A percentile compares a stretch with the other conserved stretches of the same genome.
phyloP scores from a whole-genome alignment of 768 basidiomycete genomes.

The Imleria badia region DNA sequence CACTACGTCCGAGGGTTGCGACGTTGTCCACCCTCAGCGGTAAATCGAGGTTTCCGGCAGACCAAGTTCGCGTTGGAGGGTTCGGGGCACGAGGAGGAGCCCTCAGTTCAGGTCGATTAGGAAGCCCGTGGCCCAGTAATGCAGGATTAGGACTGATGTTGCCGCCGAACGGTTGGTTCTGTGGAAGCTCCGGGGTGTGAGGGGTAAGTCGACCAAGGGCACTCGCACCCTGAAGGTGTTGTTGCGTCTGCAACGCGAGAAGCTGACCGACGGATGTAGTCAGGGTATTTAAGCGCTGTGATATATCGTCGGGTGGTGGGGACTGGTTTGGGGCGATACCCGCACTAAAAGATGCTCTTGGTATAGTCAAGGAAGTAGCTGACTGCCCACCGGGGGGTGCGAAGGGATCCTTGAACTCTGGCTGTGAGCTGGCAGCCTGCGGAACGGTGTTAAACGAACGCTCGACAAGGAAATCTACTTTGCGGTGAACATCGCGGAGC shows the following conservation, averaged over 20 bases:
- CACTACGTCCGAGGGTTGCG: slow-evolving; percentile 36
- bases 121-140: slow-evolving; percentile 58
- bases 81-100: slow-evolving; percentile 60
- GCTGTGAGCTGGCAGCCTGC: slow-evolving; percentile 38
- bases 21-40: slow-evolving; percentile 55
- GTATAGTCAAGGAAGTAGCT: slow-evolving; percentile 38
- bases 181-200: slow-evolving; percentile 45
- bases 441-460: slow-evolving; percentile 44
- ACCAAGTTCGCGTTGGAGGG: slow-evolving; percentile 81
- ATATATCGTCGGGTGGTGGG: slow-evolving; percentile 68
- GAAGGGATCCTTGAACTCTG: slow-evolving; percentile 86
- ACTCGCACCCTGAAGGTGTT: slow-evolving; percentile 51
- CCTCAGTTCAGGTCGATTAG: slow-evolving; percentile 65
- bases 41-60: slow-evolving; percentile 75
- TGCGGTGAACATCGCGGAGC: slow-evolving; percentile 70
- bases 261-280: slow-evolving; percentile 86
- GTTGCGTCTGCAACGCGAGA: slow-evolving; percentile 76
- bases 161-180: slow-evolving; percentile 39
- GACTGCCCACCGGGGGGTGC: slow-evolving; percentile 41
- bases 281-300: slow-evolving; percentile 74
- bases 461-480: slow-evolving; percentile 75
- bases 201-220: slow-evolving; percentile 33
- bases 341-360: slow-evolving; percentile 62
- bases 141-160: slow-evolving; percentile 37
- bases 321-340: slow-evolving; percentile 74